Evolutionary conservation across 805 yeast species (phyloP), one percentile per base, ranked within the genome.

Genomic region (Kregervanrija delftensis): DNA sequence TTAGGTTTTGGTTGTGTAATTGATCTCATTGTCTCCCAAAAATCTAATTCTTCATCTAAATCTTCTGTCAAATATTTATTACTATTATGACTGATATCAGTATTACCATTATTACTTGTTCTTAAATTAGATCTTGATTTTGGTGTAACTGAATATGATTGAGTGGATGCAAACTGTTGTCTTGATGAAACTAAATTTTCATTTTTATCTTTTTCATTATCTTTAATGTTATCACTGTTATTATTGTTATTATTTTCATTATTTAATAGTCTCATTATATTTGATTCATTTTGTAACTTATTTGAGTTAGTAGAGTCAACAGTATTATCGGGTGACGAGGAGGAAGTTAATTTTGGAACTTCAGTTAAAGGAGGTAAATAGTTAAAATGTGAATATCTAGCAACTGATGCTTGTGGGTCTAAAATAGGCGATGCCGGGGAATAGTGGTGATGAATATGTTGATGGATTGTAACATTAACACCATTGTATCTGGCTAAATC

Each of bases 391-490:
- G 81, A 81, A 47, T 69, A 76, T 57, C 90, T 64, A 38, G 75
- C 71, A 2, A 79, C 64, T 33, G 74, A 77, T 4, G 78, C 64
- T 43, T 78, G 83, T 5, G 79, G 76, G 43, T 74, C 77, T 15
- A 68, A 39, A 22, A 61, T 43, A 10, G 65, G 45, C 3, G 66
- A 48, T 36, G 72, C 73, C 2, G 77, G 73, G 8, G 73, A 70
- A 61, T 83, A 82, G 62, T 85, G 89, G 58, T 86, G 86, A 61
- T 86, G 91, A 39, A 84, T 80, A 61, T 86, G 96, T 60, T 88
- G 96, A 63, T 88, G 95, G 15, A 88, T 76, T 4, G 88, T 81
- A 11, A 88, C 71, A 38, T 76, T 72, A 37, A 84, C 65, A 14
- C 75, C 72, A 52, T 76, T 72, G 40, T 65, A 64, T 49, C 74